Conservation (phyloP, 2,329 filamentous ascomycete genomes). For the Trichophyton simii region DNA sequence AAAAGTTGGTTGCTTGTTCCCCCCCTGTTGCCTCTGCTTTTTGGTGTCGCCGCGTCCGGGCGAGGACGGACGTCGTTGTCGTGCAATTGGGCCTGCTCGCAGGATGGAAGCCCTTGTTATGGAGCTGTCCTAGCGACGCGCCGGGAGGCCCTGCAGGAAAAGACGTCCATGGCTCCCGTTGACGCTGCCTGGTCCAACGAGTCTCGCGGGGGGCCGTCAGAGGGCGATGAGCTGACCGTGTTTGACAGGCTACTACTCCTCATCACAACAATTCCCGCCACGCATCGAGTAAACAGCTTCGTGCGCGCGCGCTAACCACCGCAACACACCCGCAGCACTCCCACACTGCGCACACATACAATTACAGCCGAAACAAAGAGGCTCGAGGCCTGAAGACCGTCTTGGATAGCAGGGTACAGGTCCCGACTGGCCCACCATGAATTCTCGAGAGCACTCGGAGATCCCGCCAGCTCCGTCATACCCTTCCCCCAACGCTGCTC, state of each 20-base stretch:
- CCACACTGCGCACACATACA: neutral
- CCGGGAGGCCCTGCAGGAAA: neutral
- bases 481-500: constrained; percentile 32
- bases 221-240: neutral
- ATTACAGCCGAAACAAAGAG: neutral
- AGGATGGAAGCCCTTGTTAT: neutral
- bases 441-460: constrained; percentile 32
- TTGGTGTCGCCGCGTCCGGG: neutral
- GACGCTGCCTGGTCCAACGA: neutral
- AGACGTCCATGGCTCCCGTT: neutral
- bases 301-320: neutral
- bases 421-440: constrained; percentile 20
- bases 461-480: constrained; percentile 35
- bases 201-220: neutral
- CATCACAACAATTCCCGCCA: neutral
- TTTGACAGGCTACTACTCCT: neutral
- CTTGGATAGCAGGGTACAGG: neutral
- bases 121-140: neutral
- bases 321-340: neutral
- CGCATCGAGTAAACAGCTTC: neutral
- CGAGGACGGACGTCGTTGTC: neutral
- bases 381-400: neutral
- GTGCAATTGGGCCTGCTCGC: neutral
- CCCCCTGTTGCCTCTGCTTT: neutral
- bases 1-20: constrained; percentile 4